These are phyloP conservation scores for Circinella minor DNA, from an alignment of 371 early-diverging fungal genomes.

Conservation along the genomic window DNA sequence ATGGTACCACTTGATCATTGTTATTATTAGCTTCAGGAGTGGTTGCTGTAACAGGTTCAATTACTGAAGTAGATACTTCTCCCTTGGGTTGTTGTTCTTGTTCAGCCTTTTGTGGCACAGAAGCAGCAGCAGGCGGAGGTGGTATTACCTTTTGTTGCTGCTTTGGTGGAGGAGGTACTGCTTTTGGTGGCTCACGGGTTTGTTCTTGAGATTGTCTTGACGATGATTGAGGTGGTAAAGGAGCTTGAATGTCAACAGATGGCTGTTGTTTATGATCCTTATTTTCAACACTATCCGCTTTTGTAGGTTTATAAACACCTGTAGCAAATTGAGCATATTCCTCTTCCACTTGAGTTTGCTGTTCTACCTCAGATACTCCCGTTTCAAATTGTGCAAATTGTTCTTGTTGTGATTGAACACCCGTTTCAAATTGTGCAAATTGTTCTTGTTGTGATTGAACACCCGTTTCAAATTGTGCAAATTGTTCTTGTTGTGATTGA, in stretches of 20 bases:
- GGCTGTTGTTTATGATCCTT: neutral
- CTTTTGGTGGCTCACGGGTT: neutral
- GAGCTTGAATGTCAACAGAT: neutral
- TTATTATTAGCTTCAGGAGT: neutral
- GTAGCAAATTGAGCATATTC: neutral
- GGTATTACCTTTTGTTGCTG: neutral
- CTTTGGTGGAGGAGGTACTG: neutral
- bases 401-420: neutral
- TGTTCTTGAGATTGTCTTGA: neutral
- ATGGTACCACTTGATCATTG: slow-evolving; percentile 10
- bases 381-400: neutral
- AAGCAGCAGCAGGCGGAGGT: neutral
- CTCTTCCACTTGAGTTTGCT: neutral
- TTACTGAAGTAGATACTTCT: neutral
- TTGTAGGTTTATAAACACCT: slow-evolving; percentile 16
- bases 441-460: slow-evolving; percentile 8
- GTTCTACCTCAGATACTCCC: neutral
- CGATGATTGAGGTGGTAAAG: too few relatives aligned
- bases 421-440: neutral
- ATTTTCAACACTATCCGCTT: slow-evolving; percentile 4
- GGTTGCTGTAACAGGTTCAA: neutral
- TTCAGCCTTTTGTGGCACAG: neutral
- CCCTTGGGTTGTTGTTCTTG: too few relatives aligned
- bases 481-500: neutral
- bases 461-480: slow-evolving; percentile 4